Conservation (phyloP, 345 rosid genomes). For the Punica granatum region DNA sequence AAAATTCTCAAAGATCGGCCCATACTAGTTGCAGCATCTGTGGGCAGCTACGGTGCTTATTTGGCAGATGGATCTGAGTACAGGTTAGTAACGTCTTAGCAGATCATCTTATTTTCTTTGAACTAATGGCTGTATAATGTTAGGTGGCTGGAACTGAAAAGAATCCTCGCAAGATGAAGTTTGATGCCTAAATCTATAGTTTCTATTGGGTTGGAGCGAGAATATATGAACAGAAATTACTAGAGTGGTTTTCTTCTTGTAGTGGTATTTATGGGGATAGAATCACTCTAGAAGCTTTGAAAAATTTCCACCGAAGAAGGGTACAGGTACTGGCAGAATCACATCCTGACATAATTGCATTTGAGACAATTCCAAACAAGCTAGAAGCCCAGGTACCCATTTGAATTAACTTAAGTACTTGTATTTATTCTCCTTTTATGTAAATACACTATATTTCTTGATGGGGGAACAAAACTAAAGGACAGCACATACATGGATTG, state of each 20-base stretch:
- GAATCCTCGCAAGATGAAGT: too few species aligned
- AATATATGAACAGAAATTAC: too few species aligned
- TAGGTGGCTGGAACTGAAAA: too few species aligned
- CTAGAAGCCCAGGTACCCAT: constrained; percentile 66
- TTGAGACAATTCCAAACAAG: constrained; percentile 85
- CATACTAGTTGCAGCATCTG: constrained; percentile 86
- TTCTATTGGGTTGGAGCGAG: too few species aligned
- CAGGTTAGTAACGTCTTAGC: constrained; percentile 34
- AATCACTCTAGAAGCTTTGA: constrained; percentile 44
- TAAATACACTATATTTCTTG: neutral
- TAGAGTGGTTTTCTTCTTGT: constrained; percentile 1
- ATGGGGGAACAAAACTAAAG: too few species aligned
- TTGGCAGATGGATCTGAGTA: constrained; percentile 92
- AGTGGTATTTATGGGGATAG: constrained; percentile 66
- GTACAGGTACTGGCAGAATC: constrained; percentile 52
- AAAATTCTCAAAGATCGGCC: too few species aligned
- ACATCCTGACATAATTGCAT: constrained; percentile 71
- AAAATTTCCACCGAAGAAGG: constrained; percentile 82
- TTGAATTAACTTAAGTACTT: neutral
- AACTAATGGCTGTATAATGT: too few species aligned
- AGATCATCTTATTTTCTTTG: too few species aligned
- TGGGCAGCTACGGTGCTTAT: constrained; percentile 93
- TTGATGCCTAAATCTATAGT: too few species aligned
- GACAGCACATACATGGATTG: too few species aligned
- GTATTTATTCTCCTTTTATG: neutral